Evolutionary conservation across 108 stramenopile species (phyloP), one percentile per base, ranked within the genome.

Genomic region (Epipyxis sp.): DNA sequence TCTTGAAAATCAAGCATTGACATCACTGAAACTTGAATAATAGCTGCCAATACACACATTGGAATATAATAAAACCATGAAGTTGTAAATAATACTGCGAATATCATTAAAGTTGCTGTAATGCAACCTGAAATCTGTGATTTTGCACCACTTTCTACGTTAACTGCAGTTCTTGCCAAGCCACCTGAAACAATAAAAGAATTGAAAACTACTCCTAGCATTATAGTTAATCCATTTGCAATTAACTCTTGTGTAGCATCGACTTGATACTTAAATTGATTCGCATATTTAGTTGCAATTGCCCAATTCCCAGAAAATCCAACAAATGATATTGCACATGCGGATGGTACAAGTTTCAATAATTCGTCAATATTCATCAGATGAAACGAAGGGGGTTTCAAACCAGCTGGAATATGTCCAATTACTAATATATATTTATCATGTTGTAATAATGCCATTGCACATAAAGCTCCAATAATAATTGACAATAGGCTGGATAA

Each of bases 51-150:
- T 30, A 44, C 44, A 10, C 37, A 27, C 62, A 79, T 79, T 35
- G 78, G 78, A 29, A 79, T 35, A 69, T 72, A 79, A 69, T 79
- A 74, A 42, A 79, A 2, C 20, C 37, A 44, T 13, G 78, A 61
- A 25, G 78, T 79, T 16, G 69, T 69, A 25, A n/a, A 62, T 3
- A 72, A 1, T 32, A 79, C 35, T 42, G 40, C 67, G 43, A 79
- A 6, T 25, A 79, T 13, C 6, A 74, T 74, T 3, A 74, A 6
- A 6, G 42, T 74, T 10, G 71, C 71, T 42, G 41, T 6, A 10
- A 74, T 74, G 27, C 16, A 43, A 13, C 32, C 71, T 10, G 71
- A 46, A 6, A 74, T 34, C 34, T 46, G 71, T 3, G 71, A 43
- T 13, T 13, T 25, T 6, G 71, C 71, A 54, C 71, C 71, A 54